Conservation (phyloP, 2,329 filamentous ascomycete species). For the Cercospora sesami region DNA sequence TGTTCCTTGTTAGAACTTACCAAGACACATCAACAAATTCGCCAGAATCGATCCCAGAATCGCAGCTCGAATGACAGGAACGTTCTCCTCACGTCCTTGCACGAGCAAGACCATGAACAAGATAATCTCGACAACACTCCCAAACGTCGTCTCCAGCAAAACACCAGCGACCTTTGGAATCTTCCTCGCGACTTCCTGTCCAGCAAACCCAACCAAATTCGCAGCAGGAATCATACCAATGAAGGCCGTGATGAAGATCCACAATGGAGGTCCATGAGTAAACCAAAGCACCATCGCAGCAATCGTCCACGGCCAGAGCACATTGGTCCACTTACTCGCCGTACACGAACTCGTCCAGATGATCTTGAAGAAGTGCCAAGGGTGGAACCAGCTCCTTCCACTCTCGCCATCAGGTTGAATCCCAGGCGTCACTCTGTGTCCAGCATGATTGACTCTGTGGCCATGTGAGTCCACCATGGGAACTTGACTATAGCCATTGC, state of each 20-base stretch:
- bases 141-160: constrained; percentile 55
- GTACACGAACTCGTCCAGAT: constrained; percentile 49
- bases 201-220: constrained; percentile 60
- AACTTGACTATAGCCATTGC: constrained; percentile 14
- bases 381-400: constrained; percentile 48
- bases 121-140: constrained; percentile 76
- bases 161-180: constrained; percentile 71
- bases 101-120: constrained; percentile 73
- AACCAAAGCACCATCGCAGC: constrained; percentile 52
- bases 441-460: constrained; percentile 46
- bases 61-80: constrained; percentile 72
- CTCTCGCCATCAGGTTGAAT: constrained; percentile 51
- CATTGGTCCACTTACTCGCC: constrained; percentile 50
- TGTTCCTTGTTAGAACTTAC: constrained; percentile 38
- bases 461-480: constrained; percentile 32
- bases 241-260: constrained; percentile 52
- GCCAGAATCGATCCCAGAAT: constrained; percentile 80
- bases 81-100: constrained; percentile 34
- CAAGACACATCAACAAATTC: constrained; percentile 78
- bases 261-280: constrained; percentile 37
- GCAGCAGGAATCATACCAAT: constrained; percentile 54
- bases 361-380: constrained; percentile 46
- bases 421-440: constrained; percentile 45
- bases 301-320: constrained; percentile 53
- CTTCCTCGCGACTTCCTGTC: constrained; percentile 70